Evolutionary conservation across 345 rosid genomes (phyloP).

Genomic region (Eucalyptus pauciflora): DNA sequence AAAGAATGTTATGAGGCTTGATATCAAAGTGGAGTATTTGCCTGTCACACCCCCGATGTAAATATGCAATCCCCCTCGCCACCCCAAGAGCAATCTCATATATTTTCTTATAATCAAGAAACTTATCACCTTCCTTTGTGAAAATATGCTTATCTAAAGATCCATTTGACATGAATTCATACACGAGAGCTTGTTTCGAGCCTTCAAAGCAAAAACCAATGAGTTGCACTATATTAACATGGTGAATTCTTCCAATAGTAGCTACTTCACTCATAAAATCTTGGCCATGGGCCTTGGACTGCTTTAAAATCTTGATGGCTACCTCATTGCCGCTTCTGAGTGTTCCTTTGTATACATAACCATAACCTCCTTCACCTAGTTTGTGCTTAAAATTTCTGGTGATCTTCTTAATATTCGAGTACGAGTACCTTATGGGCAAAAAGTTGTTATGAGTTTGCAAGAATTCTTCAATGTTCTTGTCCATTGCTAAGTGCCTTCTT

Average conservation of each 20-base stretch:
- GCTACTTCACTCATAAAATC: not conserved
- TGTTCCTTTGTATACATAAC: rapidly evolving
- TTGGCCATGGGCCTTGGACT: not conserved
- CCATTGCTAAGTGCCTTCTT: not conserved
- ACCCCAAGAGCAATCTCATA: not conserved
- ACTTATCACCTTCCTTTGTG: rapidly evolving
- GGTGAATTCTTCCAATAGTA: not conserved
- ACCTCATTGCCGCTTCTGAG: not conserved
- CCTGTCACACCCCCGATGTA: not conserved
- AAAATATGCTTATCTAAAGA: not conserved
- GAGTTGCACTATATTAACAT: not conserved
- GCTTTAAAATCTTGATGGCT: not conserved
- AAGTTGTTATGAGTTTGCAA: not conserved
- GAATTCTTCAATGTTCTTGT: not conserved
- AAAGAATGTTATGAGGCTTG: not conserved
- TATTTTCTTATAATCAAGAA: not conserved
- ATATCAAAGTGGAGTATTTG: not conserved
- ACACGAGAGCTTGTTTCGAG: not conserved
- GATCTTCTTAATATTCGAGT: not conserved
- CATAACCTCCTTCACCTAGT: not conserved
- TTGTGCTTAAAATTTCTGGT: not conserved
- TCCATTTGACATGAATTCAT: not conserved
- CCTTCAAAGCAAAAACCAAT: not conserved
- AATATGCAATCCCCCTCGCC: not conserved
- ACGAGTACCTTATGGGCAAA: not conserved